These are phyloP conservation scores for Lachnellula occidentalis DNA, from an alignment of 2,329 filamentous ascomycete genomes.

Conservation along the genomic window DNA sequence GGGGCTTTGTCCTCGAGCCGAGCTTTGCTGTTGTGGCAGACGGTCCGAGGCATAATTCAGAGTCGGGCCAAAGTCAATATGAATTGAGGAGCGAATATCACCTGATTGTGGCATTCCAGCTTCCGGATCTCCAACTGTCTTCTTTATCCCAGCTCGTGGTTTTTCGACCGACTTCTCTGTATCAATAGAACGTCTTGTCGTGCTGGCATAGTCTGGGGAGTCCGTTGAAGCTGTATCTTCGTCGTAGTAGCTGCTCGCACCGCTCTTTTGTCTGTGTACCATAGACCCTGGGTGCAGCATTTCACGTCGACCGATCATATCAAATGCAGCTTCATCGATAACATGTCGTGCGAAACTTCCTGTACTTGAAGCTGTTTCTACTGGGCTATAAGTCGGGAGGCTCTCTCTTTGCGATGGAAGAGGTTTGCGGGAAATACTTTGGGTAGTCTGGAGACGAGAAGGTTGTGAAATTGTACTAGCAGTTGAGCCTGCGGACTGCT, in stretches of 20 bases:
- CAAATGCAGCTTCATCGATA: conserved; percentile 46
- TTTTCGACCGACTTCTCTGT: conserved; percentile 51
- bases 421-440: conserved; percentile 46
- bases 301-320: conserved; percentile 26
- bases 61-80: conserved; percentile 82
- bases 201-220: conserved; percentile 76
- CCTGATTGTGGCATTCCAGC: conserved; percentile 36
- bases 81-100: conserved; percentile 42
- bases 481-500: conserved; percentile 19
- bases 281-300: conserved; percentile 18
- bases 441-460: conserved; percentile 35
- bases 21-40: conserved; percentile 12
- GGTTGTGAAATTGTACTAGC: conserved; percentile 15
- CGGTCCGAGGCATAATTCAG: conserved; percentile 42
- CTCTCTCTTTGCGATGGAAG: conserved; percentile 37
- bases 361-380: conserved; percentile 34
- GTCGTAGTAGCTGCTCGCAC: conserved; percentile 47
- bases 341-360: conserved; percentile 37
- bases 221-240: conserved; percentile 59
- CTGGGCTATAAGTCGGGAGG: conserved; percentile 35
- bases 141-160: conserved; percentile 73
- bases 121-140: conserved; percentile 56
- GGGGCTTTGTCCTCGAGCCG: conserved; percentile 44
- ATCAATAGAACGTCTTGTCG: conserved; percentile 31
- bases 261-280: conserved; percentile 31